Percentiles rank a stretch among this genome's conserved stretches.
phyloP scores from a whole-genome alignment of 2,329 filamentous ascomycete genomes.

The Fusarium graminum region DNA sequence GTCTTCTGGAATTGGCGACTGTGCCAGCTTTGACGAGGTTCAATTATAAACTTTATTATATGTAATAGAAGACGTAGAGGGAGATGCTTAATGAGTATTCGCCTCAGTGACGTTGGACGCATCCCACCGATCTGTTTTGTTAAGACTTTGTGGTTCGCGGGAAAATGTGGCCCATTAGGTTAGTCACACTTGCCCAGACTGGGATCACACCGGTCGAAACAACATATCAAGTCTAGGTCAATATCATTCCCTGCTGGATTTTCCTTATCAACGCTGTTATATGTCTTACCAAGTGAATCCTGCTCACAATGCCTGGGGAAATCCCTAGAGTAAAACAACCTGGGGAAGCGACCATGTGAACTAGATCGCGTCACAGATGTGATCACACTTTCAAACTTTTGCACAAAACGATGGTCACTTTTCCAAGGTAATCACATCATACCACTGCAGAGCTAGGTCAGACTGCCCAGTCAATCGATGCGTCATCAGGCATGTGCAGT shows the following conservation, averaged over 20 bases:
- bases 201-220: background rate
- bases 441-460: too few relatives aligned
- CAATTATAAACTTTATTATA: background rate
- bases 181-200: background rate
- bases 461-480: slow-evolving; percentile 1
- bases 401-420: background rate
- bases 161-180: background rate
- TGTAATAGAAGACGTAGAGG: background rate
- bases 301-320: background rate
- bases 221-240: background rate
- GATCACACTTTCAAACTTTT: background rate
- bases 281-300: background rate
- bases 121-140: too few relatives aligned
- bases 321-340: background rate
- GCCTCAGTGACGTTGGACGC: too few relatives aligned
- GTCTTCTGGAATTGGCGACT: slow-evolving; percentile 49
- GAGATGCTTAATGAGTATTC: too few relatives aligned
- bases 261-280: too few relatives aligned
- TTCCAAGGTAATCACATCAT: background rate
- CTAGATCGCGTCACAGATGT: too few relatives aligned
- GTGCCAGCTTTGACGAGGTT: slow-evolving; percentile 20
- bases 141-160: background rate
- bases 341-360: too few relatives aligned
- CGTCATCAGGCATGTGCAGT: slow-evolving; percentile 20
- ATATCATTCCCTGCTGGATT: background rate